Evolutionary conservation across 192 early-diverging fungal genomes (phyloP), one percentile per base, ranked within the genome.

Genomic region (Entomortierella parvispora): DNA sequence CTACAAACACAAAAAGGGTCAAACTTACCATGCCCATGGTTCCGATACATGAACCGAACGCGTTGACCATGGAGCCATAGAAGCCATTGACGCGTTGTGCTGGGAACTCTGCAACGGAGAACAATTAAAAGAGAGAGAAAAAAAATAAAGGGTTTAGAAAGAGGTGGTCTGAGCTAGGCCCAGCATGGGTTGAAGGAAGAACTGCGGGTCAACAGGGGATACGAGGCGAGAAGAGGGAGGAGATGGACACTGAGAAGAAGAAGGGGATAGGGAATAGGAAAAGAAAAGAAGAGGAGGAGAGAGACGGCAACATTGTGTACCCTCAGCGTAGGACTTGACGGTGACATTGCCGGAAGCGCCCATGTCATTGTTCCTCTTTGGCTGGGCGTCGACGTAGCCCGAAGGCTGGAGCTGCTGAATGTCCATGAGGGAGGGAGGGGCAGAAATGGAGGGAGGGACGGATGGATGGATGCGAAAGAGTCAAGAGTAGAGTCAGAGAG

Each of bases 31-130:
- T 76, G 22, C 72, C 72, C 43, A 68, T 20, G 23, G 72, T 34
- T 20, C 72, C 72, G 18, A 56, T 48, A 18, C 48, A 25, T 4
- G 44, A 43, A 40, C 72, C 72, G 55, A 76, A 58, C 18, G 65
- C 42, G 22, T 76, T 76, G 45, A 76, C 54, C 72, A 76, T 76
- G 2, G 72, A 49, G 0, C 72, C 72, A 11, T 76, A 76, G 11
- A 76, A 49, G 25, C 72, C 72, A 51, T 58, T 53, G 46, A 76
- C 59, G 10, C 72, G 58, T 31, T 76, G 64, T 1, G 72, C 65
- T 2, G 72, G 72, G 54, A 40, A 62, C 42, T 76, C 72, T 76
- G 50, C 12, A 12, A 25, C 1, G 54, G 54, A 34, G 26, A 34
- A n/a, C n/a, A n/a, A n/a, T n/a, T n/a, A n/a, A n/a, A n/a, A n/a